Percentiles rank a stretch among this genome's conserved stretches.
phyloP scores from a whole-genome alignment of 75 land plant species.

The Pseudotsuga menziesii region DNA sequence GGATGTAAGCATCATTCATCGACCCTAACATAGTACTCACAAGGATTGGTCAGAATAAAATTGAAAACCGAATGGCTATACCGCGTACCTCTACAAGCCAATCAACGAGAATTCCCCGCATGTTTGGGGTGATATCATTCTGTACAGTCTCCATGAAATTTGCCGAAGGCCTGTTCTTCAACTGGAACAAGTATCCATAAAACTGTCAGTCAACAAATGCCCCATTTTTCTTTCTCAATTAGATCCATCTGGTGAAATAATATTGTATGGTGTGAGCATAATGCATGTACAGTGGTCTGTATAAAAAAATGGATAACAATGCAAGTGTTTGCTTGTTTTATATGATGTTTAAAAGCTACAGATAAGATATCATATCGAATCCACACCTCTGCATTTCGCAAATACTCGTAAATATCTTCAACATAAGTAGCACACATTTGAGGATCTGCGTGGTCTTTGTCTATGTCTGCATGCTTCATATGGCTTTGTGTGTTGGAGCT shows the following conservation, averaged over 20 bases:
- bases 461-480: conserved; percentile 4
- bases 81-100: conserved; percentile 51
- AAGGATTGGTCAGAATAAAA: too few species aligned
- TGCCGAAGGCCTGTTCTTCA: conserved; percentile 32
- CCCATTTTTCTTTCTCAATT: neutral
- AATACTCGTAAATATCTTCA: conserved; percentile 31
- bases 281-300: neutral
- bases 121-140: conserved; percentile 34
- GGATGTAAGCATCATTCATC: neutral
- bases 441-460: conserved; percentile 20
- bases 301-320: neutral
- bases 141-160: conserved; percentile 45
- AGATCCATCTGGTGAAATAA: neutral
- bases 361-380: neutral
- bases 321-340: neutral
- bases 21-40: too few species aligned
- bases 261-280: neutral
- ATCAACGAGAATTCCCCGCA: conserved; percentile 54
- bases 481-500: too few species aligned
- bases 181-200: conserved; percentile 11
- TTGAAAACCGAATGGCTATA: too few species aligned
- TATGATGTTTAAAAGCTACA: too few species aligned
- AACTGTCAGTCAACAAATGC: neutral
- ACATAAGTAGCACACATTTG: conserved; percentile 48
- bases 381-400: conserved; percentile 41